These are phyloP conservation scores for Capronia coronata DNA, from an alignment of 2,329 filamentous ascomycete genomes.

Conservation along the genomic window DNA sequence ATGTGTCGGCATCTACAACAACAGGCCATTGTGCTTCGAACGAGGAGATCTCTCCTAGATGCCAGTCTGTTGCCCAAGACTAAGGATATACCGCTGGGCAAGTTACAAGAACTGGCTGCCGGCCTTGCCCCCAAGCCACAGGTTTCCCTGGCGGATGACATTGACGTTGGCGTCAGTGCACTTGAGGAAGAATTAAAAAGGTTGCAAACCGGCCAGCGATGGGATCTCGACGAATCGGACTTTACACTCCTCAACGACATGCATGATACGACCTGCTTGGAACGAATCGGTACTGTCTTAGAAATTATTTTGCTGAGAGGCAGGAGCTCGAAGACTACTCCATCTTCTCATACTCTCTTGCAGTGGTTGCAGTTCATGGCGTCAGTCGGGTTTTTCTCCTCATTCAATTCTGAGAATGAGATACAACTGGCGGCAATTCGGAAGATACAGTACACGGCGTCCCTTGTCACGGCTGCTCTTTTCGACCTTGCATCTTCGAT, in stretches of 20 bases:
- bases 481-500: conserved; percentile 20
- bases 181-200: conserved; percentile 33
- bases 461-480: conserved; percentile 13
- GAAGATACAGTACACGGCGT: conserved; percentile 13
- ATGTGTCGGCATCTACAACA: conserved; percentile 58
- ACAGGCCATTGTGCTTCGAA: conserved; percentile 25
- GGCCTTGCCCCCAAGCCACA: neutral
- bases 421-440: conserved; percentile 16
- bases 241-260: conserved; percentile 4
- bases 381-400: conserved; percentile 16
- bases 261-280: conserved; percentile 13
- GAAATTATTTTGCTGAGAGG: conserved; percentile 17
- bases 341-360: conserved; percentile 51
- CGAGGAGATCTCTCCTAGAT: conserved; percentile 16
- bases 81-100: neutral
- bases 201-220: conserved; percentile 32
- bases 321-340: conserved; percentile 2
- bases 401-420: conserved; percentile 18
- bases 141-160: neutral
- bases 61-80: conserved; percentile 6
- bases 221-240: conserved; percentile 13
- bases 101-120: neutral
- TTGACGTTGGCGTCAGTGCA: conserved; percentile 32
- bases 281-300: conserved; percentile 12
- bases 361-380: conserved; percentile 72